Percentiles rank a stretch among this genome's conserved stretches.
These are phyloP conservation scores for Murraya koenigii DNA, from an alignment of 345 rosid species.

Conservation along the genomic window DNA sequence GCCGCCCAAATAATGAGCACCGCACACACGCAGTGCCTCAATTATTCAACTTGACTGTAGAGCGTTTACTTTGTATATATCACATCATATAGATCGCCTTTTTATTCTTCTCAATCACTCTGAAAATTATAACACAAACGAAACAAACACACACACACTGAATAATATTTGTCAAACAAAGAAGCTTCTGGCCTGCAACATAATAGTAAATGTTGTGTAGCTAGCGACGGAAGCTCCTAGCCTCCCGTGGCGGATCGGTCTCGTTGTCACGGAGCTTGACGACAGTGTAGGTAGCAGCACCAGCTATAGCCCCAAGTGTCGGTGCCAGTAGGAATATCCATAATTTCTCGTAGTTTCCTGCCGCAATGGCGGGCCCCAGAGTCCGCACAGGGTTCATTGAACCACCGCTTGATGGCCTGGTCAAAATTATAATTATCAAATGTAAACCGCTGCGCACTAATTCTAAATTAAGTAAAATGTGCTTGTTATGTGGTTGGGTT, in stretches of 20 bases:
- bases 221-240: slow-evolving; percentile 85
- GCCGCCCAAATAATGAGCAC: background rate
- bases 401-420: slow-evolving; percentile 85
- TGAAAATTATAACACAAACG: too few relatives aligned
- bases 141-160: background rate
- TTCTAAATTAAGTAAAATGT: too few relatives aligned
- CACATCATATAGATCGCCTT: background rate
- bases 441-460: background rate
- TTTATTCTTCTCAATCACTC: too few relatives aligned
- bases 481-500: too few relatives aligned
- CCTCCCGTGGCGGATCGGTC: slow-evolving; percentile 61
- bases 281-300: slow-evolving; percentile 68
- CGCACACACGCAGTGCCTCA: background rate
- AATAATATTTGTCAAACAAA: background rate
- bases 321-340: slow-evolving; percentile 93
- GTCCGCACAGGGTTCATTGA: slow-evolving; percentile 86
- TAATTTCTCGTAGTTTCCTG: slow-evolving; percentile 69
- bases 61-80: background rate
- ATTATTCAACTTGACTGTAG: background rate
- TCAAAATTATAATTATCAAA: background rate
- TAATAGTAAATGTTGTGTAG: too few relatives aligned
- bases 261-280: slow-evolving; percentile 75
- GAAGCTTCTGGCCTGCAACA: background rate
- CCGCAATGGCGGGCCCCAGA: slow-evolving; percentile 90
- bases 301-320: slow-evolving; percentile 76